These are phyloP conservation scores for Solanum etuberosum DNA, from an alignment of 257 asterid species.

Conservation along the genomic window DNA sequence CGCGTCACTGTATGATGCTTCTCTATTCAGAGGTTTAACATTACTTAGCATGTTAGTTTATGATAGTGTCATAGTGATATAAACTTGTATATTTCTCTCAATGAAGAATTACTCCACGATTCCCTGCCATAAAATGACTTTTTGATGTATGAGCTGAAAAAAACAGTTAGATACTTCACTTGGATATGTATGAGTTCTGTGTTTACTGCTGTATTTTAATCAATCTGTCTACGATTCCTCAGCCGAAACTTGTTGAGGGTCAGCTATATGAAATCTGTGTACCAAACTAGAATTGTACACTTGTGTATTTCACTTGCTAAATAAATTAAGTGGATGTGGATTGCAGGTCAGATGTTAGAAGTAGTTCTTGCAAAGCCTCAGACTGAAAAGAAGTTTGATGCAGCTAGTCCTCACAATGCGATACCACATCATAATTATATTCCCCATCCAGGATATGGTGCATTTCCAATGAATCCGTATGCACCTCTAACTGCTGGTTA, in stretches of 20 bases:
- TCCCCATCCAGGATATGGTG: slow-evolving; percentile 74
- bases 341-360: slow-evolving; percentile 70
- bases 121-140: too few relatives aligned
- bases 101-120: too few relatives aligned
- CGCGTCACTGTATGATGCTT: background rate
- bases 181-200: background rate
- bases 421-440: slow-evolving; percentile 53
- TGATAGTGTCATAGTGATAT: too few relatives aligned
- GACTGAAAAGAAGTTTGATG: slow-evolving; percentile 68
- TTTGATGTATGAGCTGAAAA: background rate
- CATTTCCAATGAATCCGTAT: slow-evolving; percentile 65
- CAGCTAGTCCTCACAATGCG: slow-evolving; percentile 41
- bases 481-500: slow-evolving; percentile 61
- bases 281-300: background rate
- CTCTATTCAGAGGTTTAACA: background rate
- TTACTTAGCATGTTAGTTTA: background rate
- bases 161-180: background rate
- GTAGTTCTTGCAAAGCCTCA: slow-evolving; percentile 97
- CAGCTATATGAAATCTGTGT: background rate
- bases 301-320: background rate
- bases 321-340: background rate
- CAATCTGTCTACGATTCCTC: background rate
- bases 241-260: background rate
- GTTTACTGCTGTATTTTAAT: background rate
- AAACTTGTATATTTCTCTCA: too few relatives aligned